Evolutionary conservation across 2,329 filamentous ascomycete species (phyloP).

Genomic region (Pyrenophora seminiperda): DNA sequence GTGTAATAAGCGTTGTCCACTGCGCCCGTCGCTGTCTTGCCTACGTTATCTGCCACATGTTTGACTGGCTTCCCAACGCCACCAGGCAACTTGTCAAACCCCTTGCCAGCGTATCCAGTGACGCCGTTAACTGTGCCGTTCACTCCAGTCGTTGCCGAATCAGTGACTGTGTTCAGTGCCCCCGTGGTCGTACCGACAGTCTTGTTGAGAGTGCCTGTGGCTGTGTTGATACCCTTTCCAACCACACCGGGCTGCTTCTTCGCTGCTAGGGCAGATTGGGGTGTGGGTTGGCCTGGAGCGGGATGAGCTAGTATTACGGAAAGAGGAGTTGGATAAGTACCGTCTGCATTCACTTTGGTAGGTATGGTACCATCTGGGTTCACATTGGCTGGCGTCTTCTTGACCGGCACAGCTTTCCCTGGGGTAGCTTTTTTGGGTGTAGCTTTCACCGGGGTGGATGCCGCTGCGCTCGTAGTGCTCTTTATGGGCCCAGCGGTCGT

Average conservation of each 20-base stretch:
- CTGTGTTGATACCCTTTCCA: constrained; percentile 41
- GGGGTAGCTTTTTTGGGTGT: constrained; percentile 19
- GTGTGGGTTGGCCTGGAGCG: constrained; percentile 28
- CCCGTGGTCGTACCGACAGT: constrained; percentile 43
- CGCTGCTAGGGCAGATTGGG: constrained; percentile 16
- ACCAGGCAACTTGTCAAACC: constrained; percentile 41
- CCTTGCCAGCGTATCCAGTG: constrained; percentile 47
- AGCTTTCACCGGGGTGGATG: constrained; percentile 8
- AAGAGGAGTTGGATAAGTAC: constrained; percentile 38
- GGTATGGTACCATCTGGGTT: constrained; percentile 11
- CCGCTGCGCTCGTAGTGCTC: constrained; percentile 17
- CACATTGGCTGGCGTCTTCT: constrained; percentile 31
- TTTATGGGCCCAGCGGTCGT: constrained; percentile 16
- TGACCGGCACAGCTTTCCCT: constrained; percentile 29
- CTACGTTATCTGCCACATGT: constrained; percentile 49
- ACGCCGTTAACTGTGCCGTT: constrained; percentile 45
- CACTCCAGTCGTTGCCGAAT: constrained; percentile 46
- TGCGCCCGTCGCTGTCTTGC: constrained; percentile 50
- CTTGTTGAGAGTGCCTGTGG: constrained; percentile 44
- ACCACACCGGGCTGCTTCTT: constrained; percentile 45
- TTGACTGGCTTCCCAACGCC: constrained; percentile 47
- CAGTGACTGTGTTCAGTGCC: constrained; percentile 45
- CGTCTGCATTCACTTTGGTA: constrained; percentile 25
- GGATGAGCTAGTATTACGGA: constrained; percentile 34
- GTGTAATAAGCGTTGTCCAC: constrained; percentile 51